Conservation (phyloP, 169 alveolate genomes). For the Eimeria praecox region DNA sequence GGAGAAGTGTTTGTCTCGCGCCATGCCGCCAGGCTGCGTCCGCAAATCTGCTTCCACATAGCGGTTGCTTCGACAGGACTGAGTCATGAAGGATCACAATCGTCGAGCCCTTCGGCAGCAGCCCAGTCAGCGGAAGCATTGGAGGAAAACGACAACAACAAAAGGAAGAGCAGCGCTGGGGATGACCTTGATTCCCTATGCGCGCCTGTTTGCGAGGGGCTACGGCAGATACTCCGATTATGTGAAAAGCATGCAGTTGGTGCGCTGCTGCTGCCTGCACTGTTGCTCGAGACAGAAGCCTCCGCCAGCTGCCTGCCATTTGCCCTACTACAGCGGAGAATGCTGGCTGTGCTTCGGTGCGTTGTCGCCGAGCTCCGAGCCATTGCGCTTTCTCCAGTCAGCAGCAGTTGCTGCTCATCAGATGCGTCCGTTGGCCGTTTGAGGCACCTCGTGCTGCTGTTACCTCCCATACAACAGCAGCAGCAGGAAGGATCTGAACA, state of each 20-base stretch:
- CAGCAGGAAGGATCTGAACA: slow-evolving; percentile 57
- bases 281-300: slow-evolving; percentile 71
- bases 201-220: slow-evolving; percentile 47
- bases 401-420: slow-evolving; percentile 54
- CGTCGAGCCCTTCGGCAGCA: not conserved
- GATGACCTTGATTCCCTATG: slow-evolving; percentile 41
- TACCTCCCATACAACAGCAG: slow-evolving; percentile 64
- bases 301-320: slow-evolving; percentile 69
- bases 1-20: slow-evolving; percentile 62
- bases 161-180: slow-evolving; percentile 18
- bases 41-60: slow-evolving; percentile 41
- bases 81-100: slow-evolving; percentile 4
- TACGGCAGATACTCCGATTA: slow-evolving; percentile 43
- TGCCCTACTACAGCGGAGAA: slow-evolving; percentile 74
- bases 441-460: slow-evolving; percentile 56
- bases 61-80: slow-evolving; percentile 45
- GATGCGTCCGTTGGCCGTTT: slow-evolving; percentile 15
- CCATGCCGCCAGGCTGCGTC: slow-evolving; percentile 45
- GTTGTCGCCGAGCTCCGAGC: slow-evolving; percentile 52
- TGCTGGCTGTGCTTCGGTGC: slow-evolving; percentile 76
- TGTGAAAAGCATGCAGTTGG: slow-evolving; percentile 51
- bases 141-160: not conserved
- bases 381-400: slow-evolving; percentile 35
- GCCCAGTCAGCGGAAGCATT: not conserved
- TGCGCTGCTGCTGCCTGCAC: slow-evolving; percentile 69